These are phyloP conservation scores for Trametes versicolor DNA, from an alignment of 1,284 basidiomycete genomes.

Conservation along the genomic window DNA sequence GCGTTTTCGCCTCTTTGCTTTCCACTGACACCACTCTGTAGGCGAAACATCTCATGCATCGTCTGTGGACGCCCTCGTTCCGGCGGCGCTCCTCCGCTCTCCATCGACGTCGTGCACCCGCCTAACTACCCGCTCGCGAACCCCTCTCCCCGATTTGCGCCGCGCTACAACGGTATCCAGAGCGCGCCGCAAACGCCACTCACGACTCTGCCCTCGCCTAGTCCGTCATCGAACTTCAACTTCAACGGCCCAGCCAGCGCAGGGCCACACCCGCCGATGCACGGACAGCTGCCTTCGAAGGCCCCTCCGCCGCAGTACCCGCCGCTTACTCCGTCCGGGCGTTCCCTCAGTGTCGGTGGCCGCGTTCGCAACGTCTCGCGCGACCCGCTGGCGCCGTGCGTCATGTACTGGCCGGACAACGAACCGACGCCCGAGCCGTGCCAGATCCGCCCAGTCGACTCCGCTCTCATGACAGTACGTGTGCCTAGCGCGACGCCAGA, in stretches of 20 bases:
- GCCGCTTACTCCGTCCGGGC: slow-evolving; percentile 80
- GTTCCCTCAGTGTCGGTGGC: slow-evolving; percentile 75
- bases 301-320: slow-evolving; percentile 59
- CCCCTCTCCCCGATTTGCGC: slow-evolving; percentile 40
- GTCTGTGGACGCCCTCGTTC: slow-evolving; percentile 74
- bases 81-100: slow-evolving; percentile 35
- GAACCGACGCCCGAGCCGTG: slow-evolving; percentile 80
- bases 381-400: slow-evolving; percentile 74
- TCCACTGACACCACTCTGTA: slow-evolving; percentile 56
- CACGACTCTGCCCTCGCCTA: slow-evolving; percentile 2
- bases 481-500: background rate
- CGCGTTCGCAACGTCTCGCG: slow-evolving; percentile 79
- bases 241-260: slow-evolving; percentile 18
- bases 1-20: background rate
- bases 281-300: slow-evolving; percentile 39
- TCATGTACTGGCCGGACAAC: slow-evolving; percentile 90
- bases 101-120: slow-evolving; percentile 21
- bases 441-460: slow-evolving; percentile 72
- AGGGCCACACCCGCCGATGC: slow-evolving; percentile 7
- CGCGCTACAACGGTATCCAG: slow-evolving; percentile 17
- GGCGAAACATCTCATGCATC: slow-evolving; percentile 78
- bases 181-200: slow-evolving; percentile 22
- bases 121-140: slow-evolving; percentile 33
- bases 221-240: slow-evolving; percentile 11
- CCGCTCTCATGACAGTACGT: slow-evolving; percentile 64